Conservation (phyloP, 805 yeast genomes). For the Candida vartiovaarae region DNA sequence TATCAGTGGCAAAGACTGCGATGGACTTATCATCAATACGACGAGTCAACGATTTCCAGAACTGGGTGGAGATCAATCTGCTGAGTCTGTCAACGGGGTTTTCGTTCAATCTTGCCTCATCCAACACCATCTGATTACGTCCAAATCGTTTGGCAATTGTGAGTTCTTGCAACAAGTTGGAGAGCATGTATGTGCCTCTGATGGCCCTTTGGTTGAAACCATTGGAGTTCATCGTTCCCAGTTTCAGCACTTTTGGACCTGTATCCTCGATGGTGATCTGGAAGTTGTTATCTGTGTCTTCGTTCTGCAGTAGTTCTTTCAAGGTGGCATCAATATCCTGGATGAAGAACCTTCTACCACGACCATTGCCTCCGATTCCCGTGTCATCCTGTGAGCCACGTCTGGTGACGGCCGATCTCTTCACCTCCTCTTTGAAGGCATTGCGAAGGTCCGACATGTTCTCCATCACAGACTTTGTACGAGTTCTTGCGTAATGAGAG, state of each 20-base stretch:
- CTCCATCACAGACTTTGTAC: constrained; percentile 49
- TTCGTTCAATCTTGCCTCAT: constrained; percentile 78
- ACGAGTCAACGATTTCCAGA: constrained; percentile 79
- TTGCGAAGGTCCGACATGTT: constrained; percentile 13
- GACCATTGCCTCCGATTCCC: constrained; percentile 25
- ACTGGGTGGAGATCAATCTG: constrained; percentile 65
- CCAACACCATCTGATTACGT: constrained; percentile 67
- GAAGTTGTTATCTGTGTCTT: constrained; percentile 78
- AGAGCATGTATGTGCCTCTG: constrained; percentile 84
- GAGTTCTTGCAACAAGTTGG: constrained; percentile 80
- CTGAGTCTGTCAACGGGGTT: constrained; percentile 77
- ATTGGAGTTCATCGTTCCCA: constrained; percentile 79
- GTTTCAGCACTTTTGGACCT: constrained; percentile 73
- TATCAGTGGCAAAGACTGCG: constrained; percentile 65
- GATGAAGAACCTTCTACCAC: constrained; percentile 50
- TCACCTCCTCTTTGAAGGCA: constrained; percentile 18
- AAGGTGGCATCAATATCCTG: constrained; percentile 70
- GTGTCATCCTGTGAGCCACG: constrained; percentile 51
- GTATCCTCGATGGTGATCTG: constrained; percentile 84
- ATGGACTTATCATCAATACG: constrained; percentile 55
- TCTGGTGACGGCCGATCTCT: constrained; percentile 29
- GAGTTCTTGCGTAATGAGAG: constrained; percentile 40
- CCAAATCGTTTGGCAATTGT: constrained; percentile 82
- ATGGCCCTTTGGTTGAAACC: constrained; percentile 70
- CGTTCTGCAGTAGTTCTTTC: constrained; percentile 57